phyloP scores from a whole-genome alignment of 257 asterid genomes.

The Penstemon davidsonii region DNA sequence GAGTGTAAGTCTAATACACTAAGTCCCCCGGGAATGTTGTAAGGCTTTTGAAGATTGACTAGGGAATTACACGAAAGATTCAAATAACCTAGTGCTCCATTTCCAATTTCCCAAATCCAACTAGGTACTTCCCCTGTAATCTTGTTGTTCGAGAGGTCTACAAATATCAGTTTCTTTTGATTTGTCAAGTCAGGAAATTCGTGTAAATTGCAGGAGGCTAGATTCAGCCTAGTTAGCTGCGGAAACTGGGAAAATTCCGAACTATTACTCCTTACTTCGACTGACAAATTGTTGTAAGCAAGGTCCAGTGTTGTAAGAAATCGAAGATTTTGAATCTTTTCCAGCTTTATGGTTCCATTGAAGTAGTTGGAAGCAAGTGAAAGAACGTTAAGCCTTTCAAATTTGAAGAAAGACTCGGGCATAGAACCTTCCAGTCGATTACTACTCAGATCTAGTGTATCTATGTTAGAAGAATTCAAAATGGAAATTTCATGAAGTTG shows the following conservation, averaged over 20 bases:
- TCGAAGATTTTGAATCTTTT: constrained; percentile 12
- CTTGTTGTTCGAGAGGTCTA: constrained; percentile 44
- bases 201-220: constrained; percentile 36
- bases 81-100: not conserved
- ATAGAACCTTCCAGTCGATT: constrained; percentile 35
- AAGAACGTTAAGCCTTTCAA: constrained; percentile 25
- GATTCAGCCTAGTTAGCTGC: not conserved
- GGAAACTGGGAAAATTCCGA: constrained; percentile 17
- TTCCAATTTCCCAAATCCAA: constrained; percentile 41
- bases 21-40: not conserved
- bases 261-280: constrained; percentile 1
- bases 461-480: constrained; percentile 15
- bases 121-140: constrained; percentile 37
- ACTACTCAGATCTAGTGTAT: constrained; percentile 27
- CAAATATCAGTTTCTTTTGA: not conserved
- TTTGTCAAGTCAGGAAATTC: constrained; percentile 32
- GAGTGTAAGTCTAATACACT: constrained; percentile 31
- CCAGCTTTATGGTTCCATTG: constrained; percentile 32
- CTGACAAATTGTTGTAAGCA: constrained; percentile 35
- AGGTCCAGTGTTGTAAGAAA: constrained; percentile 28
- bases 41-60: constrained; percentile 29
- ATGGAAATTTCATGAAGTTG: not conserved
- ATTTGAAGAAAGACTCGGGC: constrained; percentile 33
- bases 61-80: constrained; percentile 41
- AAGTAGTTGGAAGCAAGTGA: constrained; percentile 36